Base-by-base conservation (phyloP, 495 filamentous ascomycete genomes). In the Daldinia grandis region DNA sequence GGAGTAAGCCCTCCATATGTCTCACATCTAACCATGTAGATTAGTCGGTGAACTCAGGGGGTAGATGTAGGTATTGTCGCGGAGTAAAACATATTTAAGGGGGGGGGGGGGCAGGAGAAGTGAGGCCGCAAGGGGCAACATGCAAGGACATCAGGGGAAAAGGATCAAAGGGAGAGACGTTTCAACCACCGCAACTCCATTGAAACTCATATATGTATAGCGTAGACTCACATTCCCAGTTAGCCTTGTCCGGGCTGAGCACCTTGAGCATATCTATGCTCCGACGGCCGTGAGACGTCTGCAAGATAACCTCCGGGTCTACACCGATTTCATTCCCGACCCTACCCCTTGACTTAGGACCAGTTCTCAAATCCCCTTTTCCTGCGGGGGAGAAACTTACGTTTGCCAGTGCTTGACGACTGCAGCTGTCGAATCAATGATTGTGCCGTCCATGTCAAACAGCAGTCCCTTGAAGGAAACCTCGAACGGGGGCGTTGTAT, bases 361-460 rank as follows among this genome's bases (percentile, higher is more conserved):
- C 35, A 25, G 10, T 31, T 38, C 42, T n/a, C 25, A 56, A 21
- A 31, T 31, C 12, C 28, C 28, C 5, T 1, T 35, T 35, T 55
- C 4, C 15, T n/a, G 21, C 4, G 57, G 6, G 51, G 17, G 53
- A 21, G 8, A 3, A 37, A 81, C 86, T 83, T 81, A 94, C 92
- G 87, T 85, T 68, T 92, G 85, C 95, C 95, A 99, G 80, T 97
- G 91, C 78, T 97, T 97, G 60, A 93, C 87, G 38, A 99, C 94
- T 12, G 95, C 95, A 40, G 83, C 78, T 1, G 92, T 94, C 6
- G 90, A 92, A 70, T 94, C 90, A 66, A 93, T 90, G 66, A 93
- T 93, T 50, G 91, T 93, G 28, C 91, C 93, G 74, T 96, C 94
- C 87, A 97, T 94, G 80, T 98, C 95, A 71, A 97, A 97, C 4